These are phyloP conservation scores for Candida frijolesensis DNA, from an alignment of 1,139 yeast genomes.

Conservation along the genomic window DNA sequence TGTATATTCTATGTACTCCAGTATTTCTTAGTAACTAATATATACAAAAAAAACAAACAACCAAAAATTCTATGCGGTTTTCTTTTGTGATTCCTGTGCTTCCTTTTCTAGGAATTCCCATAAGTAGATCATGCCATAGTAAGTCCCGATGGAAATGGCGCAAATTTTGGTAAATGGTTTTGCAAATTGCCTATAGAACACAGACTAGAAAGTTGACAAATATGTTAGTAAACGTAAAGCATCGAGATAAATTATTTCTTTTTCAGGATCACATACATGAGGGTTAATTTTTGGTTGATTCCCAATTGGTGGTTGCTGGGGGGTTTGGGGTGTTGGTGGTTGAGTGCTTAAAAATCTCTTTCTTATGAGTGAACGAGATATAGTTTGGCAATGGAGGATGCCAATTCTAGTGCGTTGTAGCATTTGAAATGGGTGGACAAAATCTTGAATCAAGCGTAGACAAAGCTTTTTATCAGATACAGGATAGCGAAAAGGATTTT, in stretches of 20 bases:
- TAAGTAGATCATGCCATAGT: constrained; percentile 17
- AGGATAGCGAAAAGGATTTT: too few species aligned
- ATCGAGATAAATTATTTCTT: too few species aligned
- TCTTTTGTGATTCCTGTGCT: constrained; percentile 1
- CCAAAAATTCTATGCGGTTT: background rate
- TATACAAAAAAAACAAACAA: background rate
- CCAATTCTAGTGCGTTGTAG: constrained; percentile 1
- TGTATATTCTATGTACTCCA: background rate
- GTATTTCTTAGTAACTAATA: too few species aligned
- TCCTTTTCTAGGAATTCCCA: constrained; percentile 16
- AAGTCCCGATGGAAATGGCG: constrained; percentile 21
- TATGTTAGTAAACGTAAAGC: constrained; percentile 5
- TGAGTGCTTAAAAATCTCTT: constrained; percentile 1
- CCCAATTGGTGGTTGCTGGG: background rate
- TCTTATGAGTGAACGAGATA: background rate
- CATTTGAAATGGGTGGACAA: background rate
- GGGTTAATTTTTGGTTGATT: constrained; percentile 14
- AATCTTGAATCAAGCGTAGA: too few species aligned
- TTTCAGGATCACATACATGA: constrained; percentile 21
- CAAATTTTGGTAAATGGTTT: constrained; percentile 23
- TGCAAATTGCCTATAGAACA: constrained; percentile 22
- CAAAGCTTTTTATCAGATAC: too few species aligned
- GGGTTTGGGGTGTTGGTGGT: background rate
- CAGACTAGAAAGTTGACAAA: constrained; percentile 13
- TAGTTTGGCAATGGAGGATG: background rate